A percentile compares a stretch with the other conserved stretches of the same genome.
These are phyloP conservation scores for Rosa multiflora DNA, from an alignment of 306 rosid genomes.

Conservation along the genomic window DNA sequence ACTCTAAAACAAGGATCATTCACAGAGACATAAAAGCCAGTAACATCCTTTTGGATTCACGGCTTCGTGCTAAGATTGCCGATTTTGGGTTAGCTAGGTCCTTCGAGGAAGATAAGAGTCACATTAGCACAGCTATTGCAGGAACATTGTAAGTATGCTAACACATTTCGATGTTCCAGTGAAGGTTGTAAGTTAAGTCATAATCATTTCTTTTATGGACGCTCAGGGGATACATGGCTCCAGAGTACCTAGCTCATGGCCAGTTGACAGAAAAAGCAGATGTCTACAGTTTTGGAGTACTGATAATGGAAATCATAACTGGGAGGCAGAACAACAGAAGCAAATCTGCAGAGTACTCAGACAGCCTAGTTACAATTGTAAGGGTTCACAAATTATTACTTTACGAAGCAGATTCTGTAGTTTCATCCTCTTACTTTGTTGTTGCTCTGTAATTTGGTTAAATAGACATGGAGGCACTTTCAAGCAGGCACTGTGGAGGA, in stretches of 20 bases:
- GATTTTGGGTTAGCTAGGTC: constrained; percentile 97
- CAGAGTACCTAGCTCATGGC: constrained; percentile 93
- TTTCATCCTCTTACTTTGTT: constrained; percentile 16
- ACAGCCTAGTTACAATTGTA: constrained; percentile 68
- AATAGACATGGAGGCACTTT: constrained; percentile 86
- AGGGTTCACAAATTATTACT: constrained; percentile 22
- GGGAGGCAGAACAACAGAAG: constrained; percentile 76
- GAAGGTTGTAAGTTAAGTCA: not conserved
- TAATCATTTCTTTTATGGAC: not conserved
- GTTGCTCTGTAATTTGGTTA: constrained; percentile 17
- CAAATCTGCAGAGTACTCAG: constrained; percentile 64
- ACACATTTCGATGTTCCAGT: not conserved
- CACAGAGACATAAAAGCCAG: constrained; percentile 96
- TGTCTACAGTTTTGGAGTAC: constrained; percentile 82
- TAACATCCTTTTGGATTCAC: constrained; percentile 76
- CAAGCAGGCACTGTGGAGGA: constrained; percentile 58
- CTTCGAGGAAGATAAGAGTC: constrained; percentile 84
- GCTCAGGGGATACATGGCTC: constrained; percentile 91
- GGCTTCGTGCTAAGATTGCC: constrained; percentile 82
- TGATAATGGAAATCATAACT: constrained; percentile 66
- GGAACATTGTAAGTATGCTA: constrained; percentile 70
- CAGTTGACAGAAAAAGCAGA: constrained; percentile 89
- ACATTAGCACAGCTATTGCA: constrained; percentile 92
- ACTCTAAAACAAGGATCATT: constrained; percentile 61
- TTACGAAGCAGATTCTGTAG: not conserved